These are phyloP conservation scores for Globisporangium alternatum DNA, from an alignment of 352 stramenopile genomes.

Conservation along the genomic window DNA sequence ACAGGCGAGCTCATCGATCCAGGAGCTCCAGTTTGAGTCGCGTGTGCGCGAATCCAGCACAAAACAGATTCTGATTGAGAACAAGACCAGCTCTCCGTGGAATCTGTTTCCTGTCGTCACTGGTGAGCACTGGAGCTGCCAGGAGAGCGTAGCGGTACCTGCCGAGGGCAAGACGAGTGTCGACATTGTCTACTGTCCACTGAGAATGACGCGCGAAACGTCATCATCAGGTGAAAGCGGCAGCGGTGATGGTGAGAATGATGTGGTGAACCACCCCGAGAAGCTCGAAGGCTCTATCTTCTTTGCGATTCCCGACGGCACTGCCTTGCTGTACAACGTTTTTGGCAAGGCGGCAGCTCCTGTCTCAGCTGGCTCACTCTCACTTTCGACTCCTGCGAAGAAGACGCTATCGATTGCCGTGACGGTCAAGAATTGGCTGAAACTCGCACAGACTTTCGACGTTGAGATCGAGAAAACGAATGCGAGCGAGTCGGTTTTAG, in stretches of 20 bases:
- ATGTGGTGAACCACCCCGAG: slow-evolving; percentile 32
- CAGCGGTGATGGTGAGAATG: slow-evolving; percentile 16
- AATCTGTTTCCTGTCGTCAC: slow-evolving; percentile 87
- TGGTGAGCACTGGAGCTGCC: slow-evolving; percentile 84
- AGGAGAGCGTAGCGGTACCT: slow-evolving; percentile 78
- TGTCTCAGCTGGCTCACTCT: slow-evolving; percentile 30
- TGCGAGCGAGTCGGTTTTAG: slow-evolving; percentile 39
- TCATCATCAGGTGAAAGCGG: neutral
- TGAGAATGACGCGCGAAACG: slow-evolving; percentile 73
- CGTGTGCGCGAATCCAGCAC: slow-evolving; percentile 63
- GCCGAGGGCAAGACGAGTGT: slow-evolving; percentile 60
- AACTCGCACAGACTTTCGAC: slow-evolving; percentile 66
- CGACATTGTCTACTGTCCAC: slow-evolving; percentile 73
- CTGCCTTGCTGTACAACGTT: slow-evolving; percentile 85
- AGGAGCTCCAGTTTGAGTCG: slow-evolving; percentile 84
- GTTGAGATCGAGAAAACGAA: slow-evolving; percentile 59
- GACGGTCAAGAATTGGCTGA: slow-evolving; percentile 89
- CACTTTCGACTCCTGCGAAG: slow-evolving; percentile 73
- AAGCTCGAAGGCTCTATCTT: slow-evolving; percentile 85
- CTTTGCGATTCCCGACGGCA: slow-evolving; percentile 88
- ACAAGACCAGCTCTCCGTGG: slow-evolving; percentile 79
- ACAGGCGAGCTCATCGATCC: slow-evolving; percentile 84
- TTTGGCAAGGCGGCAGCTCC: slow-evolving; percentile 69
- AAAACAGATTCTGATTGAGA: slow-evolving; percentile 75
- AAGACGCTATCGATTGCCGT: slow-evolving; percentile 68